These are phyloP conservation scores for Persicaria maculosa DNA, from an alignment of 148 eudicot genomes.

Conservation along the genomic window DNA sequence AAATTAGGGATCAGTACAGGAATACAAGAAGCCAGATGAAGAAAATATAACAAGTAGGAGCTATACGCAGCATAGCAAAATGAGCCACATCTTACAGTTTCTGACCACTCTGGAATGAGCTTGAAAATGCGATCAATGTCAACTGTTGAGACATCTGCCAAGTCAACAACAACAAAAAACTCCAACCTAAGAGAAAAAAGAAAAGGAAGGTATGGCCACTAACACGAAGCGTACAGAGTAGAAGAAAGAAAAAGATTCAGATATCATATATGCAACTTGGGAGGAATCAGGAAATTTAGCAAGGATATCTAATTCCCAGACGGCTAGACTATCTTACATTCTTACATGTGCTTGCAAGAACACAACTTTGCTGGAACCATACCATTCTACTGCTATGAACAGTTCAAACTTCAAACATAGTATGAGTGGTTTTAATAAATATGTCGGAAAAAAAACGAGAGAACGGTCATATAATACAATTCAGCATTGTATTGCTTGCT, in stretches of 20 bases:
- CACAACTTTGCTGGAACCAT: no score
- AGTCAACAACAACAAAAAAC: neutral
- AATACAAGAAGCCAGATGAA: neutral
- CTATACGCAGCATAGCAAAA: neutral
- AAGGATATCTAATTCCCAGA: no score
- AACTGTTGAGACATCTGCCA: conserved; percentile 27
- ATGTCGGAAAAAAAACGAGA: no score
- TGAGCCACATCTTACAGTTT: conserved; percentile 36
- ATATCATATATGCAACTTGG: no score
- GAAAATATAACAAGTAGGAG: neutral
- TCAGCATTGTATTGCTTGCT: no score
- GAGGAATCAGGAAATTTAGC: no score
- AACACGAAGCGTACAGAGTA: conserved; percentile 5
- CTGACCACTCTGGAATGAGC: conserved; percentile 60
- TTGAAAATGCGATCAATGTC: conserved; percentile 45
- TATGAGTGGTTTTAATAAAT: no score
- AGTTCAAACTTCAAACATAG: no score
- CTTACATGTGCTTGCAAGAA: no score
- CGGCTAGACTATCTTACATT: no score
- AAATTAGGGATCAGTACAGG: neutral
- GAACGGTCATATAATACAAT: no score
- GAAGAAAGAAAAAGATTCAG: neutral
- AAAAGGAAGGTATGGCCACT: neutral
- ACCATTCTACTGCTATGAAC: no score
- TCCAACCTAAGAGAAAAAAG: neutral